Evolutionary conservation across 2,329 filamentous ascomycete genomes (phyloP).

Genomic region (Ophiostoma ips): DNA sequence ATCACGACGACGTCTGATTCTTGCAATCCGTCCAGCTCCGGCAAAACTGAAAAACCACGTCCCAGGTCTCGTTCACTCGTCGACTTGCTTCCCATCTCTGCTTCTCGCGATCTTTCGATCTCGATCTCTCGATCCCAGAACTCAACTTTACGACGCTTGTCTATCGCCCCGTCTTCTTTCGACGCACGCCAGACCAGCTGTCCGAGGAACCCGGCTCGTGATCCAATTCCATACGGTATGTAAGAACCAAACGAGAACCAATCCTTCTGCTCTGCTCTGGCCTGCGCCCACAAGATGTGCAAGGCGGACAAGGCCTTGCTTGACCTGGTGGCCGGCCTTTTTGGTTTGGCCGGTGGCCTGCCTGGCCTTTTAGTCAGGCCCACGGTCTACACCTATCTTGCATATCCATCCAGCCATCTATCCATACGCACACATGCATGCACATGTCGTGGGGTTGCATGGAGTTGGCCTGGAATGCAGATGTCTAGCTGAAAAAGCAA

Average conservation of each 20-base stretch:
- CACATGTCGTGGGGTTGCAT: not conserved
- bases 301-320: too few relatives aligned
- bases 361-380: too few relatives aligned
- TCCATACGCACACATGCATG: not conserved
- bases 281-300: too few relatives aligned
- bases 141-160: not conserved
- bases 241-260: too few relatives aligned
- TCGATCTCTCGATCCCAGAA: not conserved
- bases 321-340: too few relatives aligned
- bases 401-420: too few relatives aligned
- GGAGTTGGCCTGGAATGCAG: not conserved
- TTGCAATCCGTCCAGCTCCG: not conserved
- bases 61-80: conserved; percentile 1
- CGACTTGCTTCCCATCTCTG: not conserved
- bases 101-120: not conserved
- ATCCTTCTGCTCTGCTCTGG: too few relatives aligned
- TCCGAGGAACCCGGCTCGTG: too few relatives aligned
- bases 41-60: conserved; percentile 31
- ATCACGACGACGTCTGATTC: not conserved
- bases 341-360: too few relatives aligned
- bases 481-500: not conserved
- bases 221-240: too few relatives aligned
- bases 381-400: too few relatives aligned
- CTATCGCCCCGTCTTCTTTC: not conserved
- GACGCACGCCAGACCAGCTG: too few relatives aligned